A percentile compares a stretch with the other conserved stretches of the same genome.
Conservation (phyloP, 768 basidiomycete genomes). For the Hysterangium stoloniferum region DNA sequence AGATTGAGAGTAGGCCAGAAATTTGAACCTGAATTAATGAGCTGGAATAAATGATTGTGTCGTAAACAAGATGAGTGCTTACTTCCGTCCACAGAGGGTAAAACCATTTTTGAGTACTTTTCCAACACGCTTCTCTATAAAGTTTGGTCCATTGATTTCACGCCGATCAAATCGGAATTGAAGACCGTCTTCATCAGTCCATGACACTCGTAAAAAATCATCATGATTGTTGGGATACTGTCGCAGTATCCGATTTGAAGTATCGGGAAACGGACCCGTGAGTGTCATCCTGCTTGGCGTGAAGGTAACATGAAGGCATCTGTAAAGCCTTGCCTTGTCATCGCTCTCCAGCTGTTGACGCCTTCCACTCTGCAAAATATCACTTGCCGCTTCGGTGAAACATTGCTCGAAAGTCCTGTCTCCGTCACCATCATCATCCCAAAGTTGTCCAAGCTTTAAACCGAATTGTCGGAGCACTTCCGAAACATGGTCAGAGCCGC, state of each 20-base stretch:
- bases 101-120: slow-evolving; percentile 37
- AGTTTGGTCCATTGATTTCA: slow-evolving; percentile 44
- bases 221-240: slow-evolving; percentile 39
- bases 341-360: not conserved
- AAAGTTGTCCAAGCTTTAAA: not conserved
- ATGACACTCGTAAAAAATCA: slow-evolving; percentile 54
- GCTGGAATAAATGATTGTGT: no score
- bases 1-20: slow-evolving; percentile 68
- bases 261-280: slow-evolving; percentile 49
- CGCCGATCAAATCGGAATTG: slow-evolving; percentile 44
- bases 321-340: slow-evolving; percentile 23
- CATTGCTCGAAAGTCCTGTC: not conserved
- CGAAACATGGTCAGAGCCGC: slow-evolving; percentile 32
- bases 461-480: not conserved
- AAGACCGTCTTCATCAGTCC: slow-evolving; percentile 49
- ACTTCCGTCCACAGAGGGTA: slow-evolving; percentile 38
- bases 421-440: not conserved
- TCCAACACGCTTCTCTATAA: slow-evolving; percentile 43
- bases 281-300: slow-evolving; percentile 48
- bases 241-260: slow-evolving; percentile 55
- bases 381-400: no score
- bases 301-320: slow-evolving; percentile 39
- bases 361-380: not conserved
- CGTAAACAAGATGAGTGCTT: not conserved
- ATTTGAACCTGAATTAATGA: slow-evolving; percentile 35